Conservation (phyloP, 495 filamentous ascomycete species). For the Podospora fimiseda region DNA sequence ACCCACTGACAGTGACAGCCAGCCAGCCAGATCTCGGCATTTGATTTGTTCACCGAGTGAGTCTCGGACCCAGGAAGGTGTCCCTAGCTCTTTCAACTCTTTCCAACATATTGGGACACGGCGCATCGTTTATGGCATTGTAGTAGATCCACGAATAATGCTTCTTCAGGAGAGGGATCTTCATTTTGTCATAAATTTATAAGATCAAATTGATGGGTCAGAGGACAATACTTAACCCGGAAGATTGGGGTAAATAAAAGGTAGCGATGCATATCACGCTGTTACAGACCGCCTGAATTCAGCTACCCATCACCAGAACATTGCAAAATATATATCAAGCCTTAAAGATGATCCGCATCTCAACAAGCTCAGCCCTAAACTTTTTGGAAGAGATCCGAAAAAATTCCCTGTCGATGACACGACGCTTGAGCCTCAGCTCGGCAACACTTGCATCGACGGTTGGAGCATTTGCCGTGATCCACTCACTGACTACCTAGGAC, state of each 20-base stretch:
- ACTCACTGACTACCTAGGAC: neutral
- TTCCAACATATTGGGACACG: too few relatives aligned
- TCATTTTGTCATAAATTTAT: conserved; percentile 1
- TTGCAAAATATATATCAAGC: neutral
- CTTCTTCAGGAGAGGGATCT: neutral
- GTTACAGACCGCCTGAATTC: neutral
- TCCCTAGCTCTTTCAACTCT: too few relatives aligned
- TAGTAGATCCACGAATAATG: neutral
- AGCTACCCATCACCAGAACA: neutral
- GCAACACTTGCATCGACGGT: neutral
- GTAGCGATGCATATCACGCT: too few relatives aligned
- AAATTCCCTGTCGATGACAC: conserved; percentile 1
- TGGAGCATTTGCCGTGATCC: conserved; percentile 3
- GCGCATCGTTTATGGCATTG: neutral
- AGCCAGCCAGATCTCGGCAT: neutral
- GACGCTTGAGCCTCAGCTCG: neutral
- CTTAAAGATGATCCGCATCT: neutral
- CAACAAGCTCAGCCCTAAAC: neutral
- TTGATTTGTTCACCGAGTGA: conserved; percentile 1
- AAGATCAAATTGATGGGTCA: neutral
- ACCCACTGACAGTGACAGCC: neutral
- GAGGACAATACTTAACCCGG: neutral
- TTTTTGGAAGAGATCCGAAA: neutral
- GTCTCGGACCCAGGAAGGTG: too few relatives aligned
- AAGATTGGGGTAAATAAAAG: too few relatives aligned